A percentile compares a stretch with the other conserved stretches of the same genome.
Evolutionary conservation across 164 flowering plant species (phyloP).

Genomic region (Sextonia rubra): DNA sequence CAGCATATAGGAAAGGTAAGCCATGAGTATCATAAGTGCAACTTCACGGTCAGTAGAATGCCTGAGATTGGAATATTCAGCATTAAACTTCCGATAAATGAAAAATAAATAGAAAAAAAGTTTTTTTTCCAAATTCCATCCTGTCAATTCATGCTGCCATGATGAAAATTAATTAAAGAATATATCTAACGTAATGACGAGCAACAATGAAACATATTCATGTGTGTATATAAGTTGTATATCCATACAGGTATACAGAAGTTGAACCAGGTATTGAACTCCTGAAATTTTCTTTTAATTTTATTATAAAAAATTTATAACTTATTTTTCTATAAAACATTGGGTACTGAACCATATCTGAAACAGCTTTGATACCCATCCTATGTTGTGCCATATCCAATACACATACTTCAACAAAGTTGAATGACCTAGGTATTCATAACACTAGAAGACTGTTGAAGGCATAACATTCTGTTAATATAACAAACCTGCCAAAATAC

Average conservation of each 20-base stretch:
- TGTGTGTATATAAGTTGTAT: no score
- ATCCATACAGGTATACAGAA: no score
- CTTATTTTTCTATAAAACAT: no score
- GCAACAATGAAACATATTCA: background rate
- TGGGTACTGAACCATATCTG: no score
- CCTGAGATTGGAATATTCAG: slow-evolving; percentile 33
- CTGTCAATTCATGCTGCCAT: background rate
- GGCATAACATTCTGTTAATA: background rate
- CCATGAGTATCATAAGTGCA: slow-evolving; percentile 95
- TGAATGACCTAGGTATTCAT: background rate
- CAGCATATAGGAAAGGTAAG: slow-evolving; percentile 83
- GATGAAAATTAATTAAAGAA: background rate
- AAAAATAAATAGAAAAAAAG: background rate
- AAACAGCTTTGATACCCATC: background rate
- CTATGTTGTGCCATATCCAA: background rate
- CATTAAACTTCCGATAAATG: background rate
- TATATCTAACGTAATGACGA: background rate
- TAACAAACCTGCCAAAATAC: slow-evolving; percentile 34
- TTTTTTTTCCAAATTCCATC: background rate
- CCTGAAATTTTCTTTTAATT: no score
- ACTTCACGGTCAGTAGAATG: slow-evolving; percentile 96
- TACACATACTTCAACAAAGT: background rate
- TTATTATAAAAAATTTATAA: no score
- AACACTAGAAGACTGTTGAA: background rate
- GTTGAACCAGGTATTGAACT: no score